phyloP scores from a whole-genome alignment of 108 stramenopile genomes.

The Pseudonitzschia multiseries region DNA sequence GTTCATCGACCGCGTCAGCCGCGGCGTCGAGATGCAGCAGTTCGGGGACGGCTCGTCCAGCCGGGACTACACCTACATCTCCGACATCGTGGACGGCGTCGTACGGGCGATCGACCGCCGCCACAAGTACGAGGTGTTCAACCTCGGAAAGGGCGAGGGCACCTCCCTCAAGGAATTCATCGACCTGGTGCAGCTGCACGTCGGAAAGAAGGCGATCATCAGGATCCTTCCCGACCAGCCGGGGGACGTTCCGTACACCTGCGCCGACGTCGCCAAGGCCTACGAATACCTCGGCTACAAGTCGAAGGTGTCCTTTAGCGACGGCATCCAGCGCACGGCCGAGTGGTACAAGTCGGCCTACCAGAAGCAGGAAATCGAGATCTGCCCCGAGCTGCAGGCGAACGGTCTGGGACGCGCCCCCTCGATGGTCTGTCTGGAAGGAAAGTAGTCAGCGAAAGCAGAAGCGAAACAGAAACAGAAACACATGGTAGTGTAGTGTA shows the following conservation, averaged over 20 bases:
- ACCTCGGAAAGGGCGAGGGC: conserved; percentile 94
- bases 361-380: conserved; percentile 53
- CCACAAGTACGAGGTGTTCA: conserved; percentile 93
- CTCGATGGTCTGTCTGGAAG: conserved; percentile 44
- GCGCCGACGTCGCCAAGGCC: conserved; percentile 95
- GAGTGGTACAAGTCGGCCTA: conserved; percentile 88
- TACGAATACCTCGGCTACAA: conserved; percentile 85
- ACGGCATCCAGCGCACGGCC: conserved; percentile 93
- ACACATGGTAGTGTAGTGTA: no score
- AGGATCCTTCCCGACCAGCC: conserved; percentile 94
- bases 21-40: conserved; percentile 93
- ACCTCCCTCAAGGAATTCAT: conserved; percentile 93
- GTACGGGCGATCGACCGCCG: conserved; percentile 93
- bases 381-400: conserved; percentile 72
- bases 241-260: conserved; percentile 98
- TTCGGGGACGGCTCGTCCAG: conserved; percentile 95
- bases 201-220: conserved; percentile 86
- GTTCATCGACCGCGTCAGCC: conserved; percentile 93
- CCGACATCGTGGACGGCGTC: conserved; percentile 98
- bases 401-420: conserved; percentile 77
- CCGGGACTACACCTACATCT: conserved; percentile 98
- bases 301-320: conserved; percentile 87
- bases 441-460: conserved; percentile 4
- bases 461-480: no score
- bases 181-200: conserved; percentile 84